phyloP scores from a whole-genome alignment of 352 stramenopile species.

The Globisporangium polare region DNA sequence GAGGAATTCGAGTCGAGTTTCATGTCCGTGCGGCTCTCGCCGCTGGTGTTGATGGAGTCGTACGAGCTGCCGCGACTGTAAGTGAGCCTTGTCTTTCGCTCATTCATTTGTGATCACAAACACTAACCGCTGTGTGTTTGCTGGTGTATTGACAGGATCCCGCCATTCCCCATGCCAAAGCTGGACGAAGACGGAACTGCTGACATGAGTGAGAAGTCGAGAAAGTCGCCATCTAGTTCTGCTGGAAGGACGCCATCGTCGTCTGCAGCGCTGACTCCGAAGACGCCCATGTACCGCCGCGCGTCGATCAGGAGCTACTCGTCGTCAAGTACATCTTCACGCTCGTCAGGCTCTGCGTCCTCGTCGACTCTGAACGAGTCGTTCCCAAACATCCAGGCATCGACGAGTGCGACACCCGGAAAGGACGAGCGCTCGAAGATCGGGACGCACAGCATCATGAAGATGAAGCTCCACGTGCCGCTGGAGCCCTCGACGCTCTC shows the following conservation, averaged over 20 bases:
- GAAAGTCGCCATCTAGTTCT: conserved; percentile 3
- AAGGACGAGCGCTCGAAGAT: conserved; percentile 63
- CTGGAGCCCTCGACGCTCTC: conserved; percentile 39
- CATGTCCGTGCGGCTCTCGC: conserved; percentile 55
- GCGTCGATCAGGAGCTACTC: conserved; percentile 28
- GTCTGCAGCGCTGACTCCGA: conserved; percentile 19
- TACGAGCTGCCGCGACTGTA: conserved; percentile 73
- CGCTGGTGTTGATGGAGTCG: conserved; percentile 40
- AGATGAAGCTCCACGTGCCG: conserved; percentile 68
- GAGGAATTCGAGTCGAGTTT: conserved; percentile 69
- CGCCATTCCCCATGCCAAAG: conserved; percentile 47
- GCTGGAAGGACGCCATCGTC: conserved; percentile 2
- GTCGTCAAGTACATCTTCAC: conserved; percentile 19
- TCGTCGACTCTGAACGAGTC: conserved; percentile 34
- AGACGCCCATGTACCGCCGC: conserved; percentile 17
- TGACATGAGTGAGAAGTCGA: background rate
- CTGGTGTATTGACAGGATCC: conserved; percentile 31
- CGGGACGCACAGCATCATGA: conserved; percentile 58
- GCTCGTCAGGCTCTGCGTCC: conserved; percentile 10
- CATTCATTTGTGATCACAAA: background rate
- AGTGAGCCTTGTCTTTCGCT: conserved; percentile 5
- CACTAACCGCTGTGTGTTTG: background rate
- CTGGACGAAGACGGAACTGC: conserved; percentile 14
- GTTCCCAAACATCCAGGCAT: conserved; percentile 81
- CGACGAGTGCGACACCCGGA: conserved; percentile 64